Conservation (phyloP, 2,329 filamentous ascomycete genomes). For the Neopestalotiopsis rosae region DNA sequence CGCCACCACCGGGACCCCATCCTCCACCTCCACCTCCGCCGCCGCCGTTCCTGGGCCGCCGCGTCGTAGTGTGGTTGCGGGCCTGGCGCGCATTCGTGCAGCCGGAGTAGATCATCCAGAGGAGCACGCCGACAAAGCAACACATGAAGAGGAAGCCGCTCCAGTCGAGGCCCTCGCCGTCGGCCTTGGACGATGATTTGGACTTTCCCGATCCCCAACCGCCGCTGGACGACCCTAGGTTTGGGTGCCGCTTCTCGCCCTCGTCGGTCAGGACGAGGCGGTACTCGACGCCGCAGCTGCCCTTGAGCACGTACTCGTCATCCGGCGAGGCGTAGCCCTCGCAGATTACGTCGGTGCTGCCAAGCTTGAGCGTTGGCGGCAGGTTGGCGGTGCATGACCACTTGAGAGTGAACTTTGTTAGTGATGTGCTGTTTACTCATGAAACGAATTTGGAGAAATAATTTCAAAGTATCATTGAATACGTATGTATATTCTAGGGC, state of each 20-base stretch:
- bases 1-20: constrained; percentile 48
- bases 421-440: neutral
- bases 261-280: constrained; percentile 76
- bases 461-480: too few relatives aligned
- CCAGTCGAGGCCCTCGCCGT: constrained; percentile 32
- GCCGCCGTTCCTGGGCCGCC: constrained; percentile 36
- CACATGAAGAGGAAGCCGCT: constrained; percentile 60
- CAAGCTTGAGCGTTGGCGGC: constrained; percentile 71
- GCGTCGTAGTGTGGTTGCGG: constrained; percentile 15
- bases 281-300: constrained; percentile 93
- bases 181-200: constrained; percentile 25
- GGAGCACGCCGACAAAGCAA: constrained; percentile 64
- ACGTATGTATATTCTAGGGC: too few relatives aligned
- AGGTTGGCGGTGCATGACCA: constrained; percentile 81
- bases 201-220: constrained; percentile 24
- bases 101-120: constrained; percentile 67
- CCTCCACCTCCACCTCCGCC: constrained; percentile 45
- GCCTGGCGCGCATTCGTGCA: constrained; percentile 37
- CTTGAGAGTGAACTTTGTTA: neutral
- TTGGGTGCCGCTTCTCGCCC: constrained; percentile 75
- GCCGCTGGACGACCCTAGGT: constrained; percentile 45
- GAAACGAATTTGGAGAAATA: too few relatives aligned
- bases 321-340: constrained; percentile 82
- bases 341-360: constrained; percentile 87
- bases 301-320: constrained; percentile 87